Base-by-base conservation (phyloP, 257 asterid species). In the Ehretia macrophylla region DNA sequence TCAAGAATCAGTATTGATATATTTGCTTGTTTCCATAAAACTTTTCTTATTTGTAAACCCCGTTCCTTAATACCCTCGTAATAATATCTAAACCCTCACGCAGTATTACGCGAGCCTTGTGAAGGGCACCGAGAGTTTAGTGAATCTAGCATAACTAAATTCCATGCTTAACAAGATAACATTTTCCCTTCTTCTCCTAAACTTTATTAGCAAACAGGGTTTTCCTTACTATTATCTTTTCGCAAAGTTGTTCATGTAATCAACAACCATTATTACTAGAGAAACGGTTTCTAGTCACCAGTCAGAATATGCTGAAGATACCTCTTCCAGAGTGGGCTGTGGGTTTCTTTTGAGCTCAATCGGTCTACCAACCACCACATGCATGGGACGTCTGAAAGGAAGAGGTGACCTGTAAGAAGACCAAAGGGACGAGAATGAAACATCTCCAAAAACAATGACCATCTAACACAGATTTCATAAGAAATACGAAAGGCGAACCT, bases 301-400 rank as follows among this genome's bases (percentile, higher is more conserved):
- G 10, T 38, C 42, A 16, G 49, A 14, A 3, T 59, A 51, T 35
- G n/a, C n/a, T n/a, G n/a, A 56, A 58, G 27, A 51, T 80, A 83
- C 99, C 99, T 86, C 96, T 71, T 83, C 92, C n/a, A 6, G 37
- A 21, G 94, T 71, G 21, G 99, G 99, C 23, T 83, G 76, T 5
- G 90, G 70, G 63, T 82, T 86, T 79, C 75, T 89, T 81, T 82
- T 59, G 55, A 83, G 58, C 60, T 54, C 19, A 68, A 93, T 86
- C 1, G 99, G 99, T 56, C 62, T 85, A 48, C 99, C 99, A 72
- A 93, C 96, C 65, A 89, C 97, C 63, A 93, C 92, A 69, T 93
- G 90, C 84, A 93, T 65, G 12, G 96, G 99, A 52, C 48, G 81
- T 69, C 78, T 77, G 53, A 89, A 74, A 10, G 99, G 97, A 23